Percentiles rank a stretch among this genome's conserved stretches.
Conservation (phyloP, 2,329 filamentous ascomycete species). For the Sporothrix schenckii region DNA sequence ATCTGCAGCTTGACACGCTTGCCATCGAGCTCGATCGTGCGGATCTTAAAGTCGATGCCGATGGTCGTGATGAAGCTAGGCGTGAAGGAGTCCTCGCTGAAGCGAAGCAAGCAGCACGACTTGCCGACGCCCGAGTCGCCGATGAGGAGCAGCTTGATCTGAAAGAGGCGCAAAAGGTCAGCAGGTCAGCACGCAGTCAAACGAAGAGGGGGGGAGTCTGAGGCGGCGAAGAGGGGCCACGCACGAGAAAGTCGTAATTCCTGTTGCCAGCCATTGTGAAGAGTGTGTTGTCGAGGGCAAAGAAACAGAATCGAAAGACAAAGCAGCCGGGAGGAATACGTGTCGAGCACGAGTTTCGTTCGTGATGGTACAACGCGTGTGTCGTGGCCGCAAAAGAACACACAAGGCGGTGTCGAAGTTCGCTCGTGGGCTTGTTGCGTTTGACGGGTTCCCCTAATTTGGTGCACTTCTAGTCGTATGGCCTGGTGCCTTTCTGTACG, state of each 20-base stretch:
- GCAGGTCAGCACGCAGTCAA: constrained; percentile 1
- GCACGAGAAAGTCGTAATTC: constrained; percentile 97
- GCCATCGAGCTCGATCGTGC: constrained; percentile 97
- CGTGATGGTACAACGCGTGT: neutral
- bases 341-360: neutral
- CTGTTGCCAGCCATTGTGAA: constrained; percentile 85
- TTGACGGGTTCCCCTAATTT: constrained; percentile 8
- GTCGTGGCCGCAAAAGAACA: constrained; percentile 20
- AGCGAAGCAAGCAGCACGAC: constrained; percentile 93
- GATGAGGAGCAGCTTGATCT: constrained; percentile 97
- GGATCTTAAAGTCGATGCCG: constrained; percentile 99
- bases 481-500: neutral
- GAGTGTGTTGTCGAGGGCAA: constrained; percentile 29
- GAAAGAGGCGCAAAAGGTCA: constrained; percentile 27
- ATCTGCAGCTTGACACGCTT: constrained; percentile 99
- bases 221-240: neutral
- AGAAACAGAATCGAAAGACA: neutral
- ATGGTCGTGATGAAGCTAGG: constrained; percentile 99
- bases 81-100: constrained; percentile 97
- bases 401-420: neutral
- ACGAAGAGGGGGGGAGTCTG: neutral
- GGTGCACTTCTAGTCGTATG: constrained; percentile 21
- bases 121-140: constrained; percentile 96
- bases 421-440: constrained; percentile 11
- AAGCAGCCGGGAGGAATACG: neutral